phyloP scores from a whole-genome alignment of 2,329 filamentous ascomycete genomes.

The Fusarium globosum region DNA sequence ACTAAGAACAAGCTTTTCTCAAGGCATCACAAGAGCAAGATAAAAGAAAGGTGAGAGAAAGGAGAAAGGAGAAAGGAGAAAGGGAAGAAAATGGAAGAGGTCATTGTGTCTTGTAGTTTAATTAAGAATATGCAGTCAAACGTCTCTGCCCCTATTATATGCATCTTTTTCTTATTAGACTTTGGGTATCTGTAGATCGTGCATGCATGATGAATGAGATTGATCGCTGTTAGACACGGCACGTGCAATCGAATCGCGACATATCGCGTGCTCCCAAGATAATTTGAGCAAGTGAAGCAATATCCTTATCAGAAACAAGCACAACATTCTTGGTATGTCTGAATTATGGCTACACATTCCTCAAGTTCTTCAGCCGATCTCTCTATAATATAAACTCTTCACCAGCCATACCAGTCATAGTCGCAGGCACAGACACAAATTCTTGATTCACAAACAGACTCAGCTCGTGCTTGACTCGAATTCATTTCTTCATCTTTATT shows the following conservation, averaged over 20 bases:
- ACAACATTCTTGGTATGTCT: neutral
- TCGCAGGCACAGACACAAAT: neutral
- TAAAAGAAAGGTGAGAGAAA: neutral
- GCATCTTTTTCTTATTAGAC: neutral
- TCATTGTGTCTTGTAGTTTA: neutral
- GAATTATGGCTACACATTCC: constrained; percentile 15
- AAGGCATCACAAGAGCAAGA: neutral
- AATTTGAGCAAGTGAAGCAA: neutral
- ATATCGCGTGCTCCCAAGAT: constrained; percentile 1
- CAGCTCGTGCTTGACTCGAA: neutral
- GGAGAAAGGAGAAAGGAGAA: neutral
- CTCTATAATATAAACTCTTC: neutral
- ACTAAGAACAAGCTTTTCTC: neutral
- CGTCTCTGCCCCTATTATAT: neutral
- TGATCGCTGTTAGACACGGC: constrained; percentile 1
- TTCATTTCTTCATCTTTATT: constrained; percentile 34
- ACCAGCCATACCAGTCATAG: neutral
- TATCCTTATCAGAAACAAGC: neutral
- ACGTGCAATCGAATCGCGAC: constrained; percentile 1
- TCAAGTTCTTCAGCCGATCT: neutral
- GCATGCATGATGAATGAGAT: neutral
- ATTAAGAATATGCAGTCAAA: neutral
- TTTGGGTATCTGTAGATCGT: neutral
- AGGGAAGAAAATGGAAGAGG: neutral
- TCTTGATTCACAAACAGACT: neutral